Evolutionary conservation across 495 filamentous ascomycete species (phyloP), one percentile per base, ranked within the genome.

Genomic region (Aspergillus hancockii): DNA sequence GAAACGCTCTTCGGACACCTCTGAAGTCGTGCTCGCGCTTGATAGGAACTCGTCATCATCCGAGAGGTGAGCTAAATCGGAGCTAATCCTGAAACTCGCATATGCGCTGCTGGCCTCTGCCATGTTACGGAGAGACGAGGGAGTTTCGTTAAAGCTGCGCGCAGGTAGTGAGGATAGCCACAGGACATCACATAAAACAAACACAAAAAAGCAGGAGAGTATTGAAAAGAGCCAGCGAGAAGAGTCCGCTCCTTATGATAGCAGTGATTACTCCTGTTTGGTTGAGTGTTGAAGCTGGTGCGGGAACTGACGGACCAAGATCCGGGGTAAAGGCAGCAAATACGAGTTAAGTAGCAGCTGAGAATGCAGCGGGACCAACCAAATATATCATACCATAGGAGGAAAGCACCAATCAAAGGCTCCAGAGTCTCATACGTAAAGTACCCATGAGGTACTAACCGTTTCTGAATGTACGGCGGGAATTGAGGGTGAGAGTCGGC

Each of bases 41-140:
- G 72, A 73, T 23, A 67, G 59, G 53, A 71, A 68, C 13, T 70
- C 72, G 36, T 74, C 73, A 43, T 76, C 74, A 52, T 75, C 74
- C 10, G 71, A 75, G 9, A 67, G 69, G 52, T 61, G 55, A 19
- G 54, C 61, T 12, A 65, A 49, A 53, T 75, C 68, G 51, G 72
- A 64, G 47, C 55, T 62, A 49, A 64, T 58, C 51, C 66, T 64
- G 12, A 52, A 52, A 21, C 59, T 54, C 1, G 57, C 36, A 55
- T 56, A 61, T 18, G 53, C 45, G 45, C 57, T 57, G 50, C 63
- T 61, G 41, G 57, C 36, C n/a, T 60, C 63, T 25, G 63, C 62
- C 66, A 69, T 66, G 21, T 51, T 51, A 31, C 43, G 51, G 53
- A n/a, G 16, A 50, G 57, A 23, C 23, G 21, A 36, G 53, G 58